Percentiles rank a stretch among this genome's conserved stretches.
Evolutionary conservation across 2,329 filamentous ascomycete genomes (phyloP).

Genomic region (Westerdykella aurantiaca): DNA sequence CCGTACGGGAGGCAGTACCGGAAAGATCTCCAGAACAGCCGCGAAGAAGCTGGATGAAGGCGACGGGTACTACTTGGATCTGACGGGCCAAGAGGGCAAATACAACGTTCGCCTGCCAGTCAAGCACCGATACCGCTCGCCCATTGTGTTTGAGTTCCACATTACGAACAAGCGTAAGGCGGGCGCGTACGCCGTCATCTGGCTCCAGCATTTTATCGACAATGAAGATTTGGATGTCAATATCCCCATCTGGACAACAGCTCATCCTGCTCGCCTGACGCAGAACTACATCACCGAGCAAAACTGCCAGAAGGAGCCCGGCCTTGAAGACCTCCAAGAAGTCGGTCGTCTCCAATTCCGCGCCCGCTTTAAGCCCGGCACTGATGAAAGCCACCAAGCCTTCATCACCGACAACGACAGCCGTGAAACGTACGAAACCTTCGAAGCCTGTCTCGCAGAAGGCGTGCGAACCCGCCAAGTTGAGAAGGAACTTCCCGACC

Average conservation of each 20-base stretch:
- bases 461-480: slow-evolving; percentile 72
- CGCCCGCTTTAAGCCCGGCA: slow-evolving; percentile 81
- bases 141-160: slow-evolving; percentile 83
- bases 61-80: slow-evolving; percentile 56
- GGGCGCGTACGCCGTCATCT: slow-evolving; percentile 72
- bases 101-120: slow-evolving; percentile 71
- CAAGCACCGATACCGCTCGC: slow-evolving; percentile 82
- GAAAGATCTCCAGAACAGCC: slow-evolving; percentile 58
- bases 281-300: slow-evolving; percentile 88
- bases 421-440: slow-evolving; percentile 88
- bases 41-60: slow-evolving; percentile 57
- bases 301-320: slow-evolving; percentile 63
- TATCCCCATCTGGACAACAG: slow-evolving; percentile 84
- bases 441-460: slow-evolving; percentile 86
- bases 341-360: slow-evolving; percentile 76
- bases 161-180: slow-evolving; percentile 61
- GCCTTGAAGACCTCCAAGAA: slow-evolving; percentile 69
- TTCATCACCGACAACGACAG: slow-evolving; percentile 85
- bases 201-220: slow-evolving; percentile 80
- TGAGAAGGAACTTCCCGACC: slow-evolving; percentile 64
- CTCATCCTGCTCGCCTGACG: slow-evolving; percentile 66
- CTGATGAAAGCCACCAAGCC: slow-evolving; percentile 74
- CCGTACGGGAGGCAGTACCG: slow-evolving; percentile 78
- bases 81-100: slow-evolving; percentile 47
- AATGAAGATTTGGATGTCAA: slow-evolving; percentile 72